These are phyloP conservation scores for Chara braunii DNA, from an alignment of 139 green algal species.

Conservation along the genomic window DNA sequence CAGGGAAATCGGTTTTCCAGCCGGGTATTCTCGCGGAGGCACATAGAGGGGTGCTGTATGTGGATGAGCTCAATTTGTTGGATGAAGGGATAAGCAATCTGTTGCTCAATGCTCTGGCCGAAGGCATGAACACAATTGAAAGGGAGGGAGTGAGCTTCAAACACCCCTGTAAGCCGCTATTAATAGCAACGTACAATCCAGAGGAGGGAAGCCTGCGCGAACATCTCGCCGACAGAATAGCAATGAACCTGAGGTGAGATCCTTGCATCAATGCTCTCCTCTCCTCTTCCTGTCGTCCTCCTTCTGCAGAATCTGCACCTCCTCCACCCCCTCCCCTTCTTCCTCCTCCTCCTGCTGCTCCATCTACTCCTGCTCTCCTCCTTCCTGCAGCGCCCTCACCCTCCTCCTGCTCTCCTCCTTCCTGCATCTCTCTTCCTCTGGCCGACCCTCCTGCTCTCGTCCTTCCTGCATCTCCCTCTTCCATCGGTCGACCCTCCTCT, in stretches of 20 bases:
- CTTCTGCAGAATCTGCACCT: background rate
- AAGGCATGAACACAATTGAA: constrained; percentile 95
- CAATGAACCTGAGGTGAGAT: constrained; percentile 80
- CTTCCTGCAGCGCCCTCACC: no score
- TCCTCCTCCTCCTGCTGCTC: no score
- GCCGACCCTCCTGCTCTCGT: no score
- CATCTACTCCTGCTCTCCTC: no score
- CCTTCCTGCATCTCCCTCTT: no score
- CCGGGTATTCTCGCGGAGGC: constrained; percentile 91
- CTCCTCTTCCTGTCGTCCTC: background rate
- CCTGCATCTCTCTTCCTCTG: no score
- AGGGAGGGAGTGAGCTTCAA: constrained; percentile 89
- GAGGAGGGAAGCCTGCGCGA: constrained; percentile 84
- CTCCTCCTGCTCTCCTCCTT: no score
- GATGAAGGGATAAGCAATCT: constrained; percentile 97
- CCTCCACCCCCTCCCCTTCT: no score
- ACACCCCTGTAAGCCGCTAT: constrained; percentile 89
- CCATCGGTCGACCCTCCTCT: no score
- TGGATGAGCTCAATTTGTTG: constrained; percentile 94
- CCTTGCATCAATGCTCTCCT: no score
- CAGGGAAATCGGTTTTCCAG: constrained; percentile 95
- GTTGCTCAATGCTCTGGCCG: constrained; percentile 86
- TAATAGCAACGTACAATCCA: constrained; percentile 98
- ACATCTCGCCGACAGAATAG: constrained; percentile 96
- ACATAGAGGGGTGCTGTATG: constrained; percentile 83